Conservation (phyloP, 208 protist species). For the Trypanosoma brucei region DNA sequence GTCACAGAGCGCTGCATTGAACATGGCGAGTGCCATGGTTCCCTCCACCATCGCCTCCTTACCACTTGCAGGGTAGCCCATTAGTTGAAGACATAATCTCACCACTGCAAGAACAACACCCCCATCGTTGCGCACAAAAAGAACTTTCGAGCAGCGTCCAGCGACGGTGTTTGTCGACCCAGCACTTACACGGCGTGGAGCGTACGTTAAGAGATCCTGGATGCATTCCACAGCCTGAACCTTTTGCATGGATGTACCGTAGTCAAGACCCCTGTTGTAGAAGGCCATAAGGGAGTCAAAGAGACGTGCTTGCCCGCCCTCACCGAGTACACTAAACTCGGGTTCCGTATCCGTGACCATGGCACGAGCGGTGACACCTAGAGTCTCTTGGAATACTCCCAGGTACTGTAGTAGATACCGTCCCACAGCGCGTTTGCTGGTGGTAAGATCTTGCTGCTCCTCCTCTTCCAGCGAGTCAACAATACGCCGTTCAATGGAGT, state of each 20-base stretch:
- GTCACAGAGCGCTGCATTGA: constrained; percentile 86
- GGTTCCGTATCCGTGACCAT: constrained; percentile 42
- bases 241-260: constrained; percentile 80
- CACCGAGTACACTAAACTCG: constrained; percentile 66
- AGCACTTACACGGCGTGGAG: constrained; percentile 63
- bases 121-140: constrained; percentile 88
- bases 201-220: constrained; percentile 78
- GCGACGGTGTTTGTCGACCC: constrained; percentile 73
- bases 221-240: constrained; percentile 88
- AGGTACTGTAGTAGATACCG: constrained; percentile 85
- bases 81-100: constrained; percentile 76
- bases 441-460: constrained; percentile 71
- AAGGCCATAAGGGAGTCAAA: constrained; percentile 84
- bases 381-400: constrained; percentile 55
- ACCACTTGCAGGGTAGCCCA: constrained; percentile 72
- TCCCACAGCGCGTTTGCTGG: constrained; percentile 67
- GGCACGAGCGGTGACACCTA: constrained; percentile 60
- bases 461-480: constrained; percentile 61
- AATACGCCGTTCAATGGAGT: constrained; percentile 61
- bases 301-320: constrained; percentile 60
- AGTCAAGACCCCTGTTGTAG: constrained; percentile 87
- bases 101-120: constrained; percentile 80
- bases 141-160: constrained; percentile 86
- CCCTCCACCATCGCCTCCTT: constrained; percentile 90
- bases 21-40: constrained; percentile 87